A percentile compares a stretch with the other conserved stretches of the same genome.
Conservation (phyloP, 164 flowering plant species). For the Platanus orientalis region DNA sequence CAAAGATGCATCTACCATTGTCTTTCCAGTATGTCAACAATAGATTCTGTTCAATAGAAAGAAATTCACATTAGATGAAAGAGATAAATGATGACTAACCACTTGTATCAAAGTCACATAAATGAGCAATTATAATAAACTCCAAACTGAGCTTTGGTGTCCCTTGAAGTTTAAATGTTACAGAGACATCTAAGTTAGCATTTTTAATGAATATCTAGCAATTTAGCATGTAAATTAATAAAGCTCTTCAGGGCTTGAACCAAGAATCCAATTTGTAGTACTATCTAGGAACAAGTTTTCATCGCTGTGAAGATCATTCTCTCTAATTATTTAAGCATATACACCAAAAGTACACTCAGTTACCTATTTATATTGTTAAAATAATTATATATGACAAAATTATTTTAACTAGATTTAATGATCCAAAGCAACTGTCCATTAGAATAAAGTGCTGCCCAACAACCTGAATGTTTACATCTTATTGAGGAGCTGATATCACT, state of each 20-base stretch:
- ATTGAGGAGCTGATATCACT: not conserved
- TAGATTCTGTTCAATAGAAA: slow-evolving; percentile 46
- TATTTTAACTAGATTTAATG: too few relatives aligned
- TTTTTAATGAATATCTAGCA: not conserved
- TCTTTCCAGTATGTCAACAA: slow-evolving; percentile 97
- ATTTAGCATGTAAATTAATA: too few relatives aligned
- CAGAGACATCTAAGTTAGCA: not conserved
- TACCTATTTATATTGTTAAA: not conserved
- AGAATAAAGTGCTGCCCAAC: too few relatives aligned
- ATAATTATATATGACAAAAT: not conserved
- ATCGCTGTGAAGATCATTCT: not conserved
- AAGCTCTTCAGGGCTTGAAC: too few relatives aligned
- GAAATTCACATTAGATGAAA: not conserved
- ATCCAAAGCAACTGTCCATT: too few relatives aligned
- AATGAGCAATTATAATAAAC: not conserved
- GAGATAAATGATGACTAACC: not conserved
- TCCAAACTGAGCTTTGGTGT: not conserved
- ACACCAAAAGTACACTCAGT: not conserved
- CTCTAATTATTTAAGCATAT: not conserved
- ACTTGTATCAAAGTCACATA: too few relatives aligned
- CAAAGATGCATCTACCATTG: slow-evolving; percentile 96
- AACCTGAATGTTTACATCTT: not conserved
- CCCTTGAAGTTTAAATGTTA: not conserved
- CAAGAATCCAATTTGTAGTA: not conserved
- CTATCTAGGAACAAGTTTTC: not conserved